Percentiles rank a stretch among this genome's conserved stretches.
Evolutionary conservation across 148 eudicot genomes (phyloP).

Genomic region (Diospyros lotus): DNA sequence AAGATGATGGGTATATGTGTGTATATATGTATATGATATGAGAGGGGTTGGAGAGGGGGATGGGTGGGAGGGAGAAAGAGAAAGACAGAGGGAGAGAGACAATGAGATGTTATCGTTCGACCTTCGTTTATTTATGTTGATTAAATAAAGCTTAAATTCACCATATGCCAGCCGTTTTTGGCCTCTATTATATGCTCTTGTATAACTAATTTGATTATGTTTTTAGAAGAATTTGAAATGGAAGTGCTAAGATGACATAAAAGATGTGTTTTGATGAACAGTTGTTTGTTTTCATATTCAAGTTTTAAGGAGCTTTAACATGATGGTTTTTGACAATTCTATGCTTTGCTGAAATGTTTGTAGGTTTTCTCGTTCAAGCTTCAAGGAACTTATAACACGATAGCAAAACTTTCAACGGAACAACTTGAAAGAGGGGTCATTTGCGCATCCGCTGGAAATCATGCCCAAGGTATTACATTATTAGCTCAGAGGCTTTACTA

Average conservation of each 20-base stretch:
- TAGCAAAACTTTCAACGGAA: constrained; percentile 74
- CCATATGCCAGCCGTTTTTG: neutral
- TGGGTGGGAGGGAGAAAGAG: no score
- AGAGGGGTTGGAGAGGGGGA: no score
- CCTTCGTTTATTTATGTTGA: no score
- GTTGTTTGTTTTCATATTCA: no score
- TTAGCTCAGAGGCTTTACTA: constrained; percentile 70
- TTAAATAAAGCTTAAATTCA: neutral
- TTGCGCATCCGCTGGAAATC: constrained; percentile 99
- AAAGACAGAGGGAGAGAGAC: no score
- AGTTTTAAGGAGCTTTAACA: no score
- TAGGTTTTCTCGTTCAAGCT: constrained; percentile 97
- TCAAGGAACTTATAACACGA: constrained; percentile 96
- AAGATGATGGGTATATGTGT: no score
- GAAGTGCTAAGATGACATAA: neutral
- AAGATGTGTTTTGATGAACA: neutral
- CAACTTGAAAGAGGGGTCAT: constrained; percentile 81
- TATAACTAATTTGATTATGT: neutral
- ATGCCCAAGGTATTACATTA: constrained; percentile 97
- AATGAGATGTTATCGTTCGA: no score
- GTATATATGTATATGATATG: no score
- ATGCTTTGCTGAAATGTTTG: constrained; percentile 7
- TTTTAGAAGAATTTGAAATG: neutral
- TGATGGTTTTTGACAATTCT: no score
- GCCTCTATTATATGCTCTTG: neutral